Evolutionary conservation across 1,284 basidiomycete species (phyloP), one percentile per base, ranked within the genome.

Genomic region (Coniferiporia sulphurascens): DNA sequence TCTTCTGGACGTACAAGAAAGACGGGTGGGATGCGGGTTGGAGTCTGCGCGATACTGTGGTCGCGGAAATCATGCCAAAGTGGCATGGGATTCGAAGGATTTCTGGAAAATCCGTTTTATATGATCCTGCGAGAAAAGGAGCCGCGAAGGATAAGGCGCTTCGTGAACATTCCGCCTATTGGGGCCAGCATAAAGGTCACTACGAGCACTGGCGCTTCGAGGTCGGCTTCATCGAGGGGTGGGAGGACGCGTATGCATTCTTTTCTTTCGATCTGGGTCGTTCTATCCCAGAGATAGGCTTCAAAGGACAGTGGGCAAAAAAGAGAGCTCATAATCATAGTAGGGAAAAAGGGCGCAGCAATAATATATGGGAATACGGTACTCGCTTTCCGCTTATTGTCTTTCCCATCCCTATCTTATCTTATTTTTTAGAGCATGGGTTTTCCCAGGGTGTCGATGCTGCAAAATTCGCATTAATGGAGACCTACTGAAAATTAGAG

Each of bases 1-100:
- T 86, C 74, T 95, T 89, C 72, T 96, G 93, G 93, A 93, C 91
- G 45, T 89, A 85, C 70, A 92, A 88, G 77, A 93, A 93, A 71
- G 81, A 86, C 57, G 72, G 77, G 6, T 72, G 70, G 2, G 90
- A 93, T 69, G 80, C 78, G 1, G 91, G 90, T 1, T 95, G 93
- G 91, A 83, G 84, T 48, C 81, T 91, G 41, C 77, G 81, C 62
- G 85, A 92, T 68, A 87, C 89, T 0, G 79, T 85, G 0, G 78
- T 79, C 48, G 78, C 77, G 1, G 85, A 85, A 8, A 82, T 89
- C 13, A 79, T 89, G 63, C 87, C 87, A 0, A 34, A 64, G 0
- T 77, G 69, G 58, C 71, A 82, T n/a, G 78, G 80, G 1, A 59
- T 78, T 51, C 63, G 52, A 61, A 73, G 21, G 67, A 66, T 58